Evolutionary conservation across 352 stramenopile species (phyloP), one percentile per base, ranked within the genome.

Genomic region (Pilasporangium apinafurcum): DNA sequence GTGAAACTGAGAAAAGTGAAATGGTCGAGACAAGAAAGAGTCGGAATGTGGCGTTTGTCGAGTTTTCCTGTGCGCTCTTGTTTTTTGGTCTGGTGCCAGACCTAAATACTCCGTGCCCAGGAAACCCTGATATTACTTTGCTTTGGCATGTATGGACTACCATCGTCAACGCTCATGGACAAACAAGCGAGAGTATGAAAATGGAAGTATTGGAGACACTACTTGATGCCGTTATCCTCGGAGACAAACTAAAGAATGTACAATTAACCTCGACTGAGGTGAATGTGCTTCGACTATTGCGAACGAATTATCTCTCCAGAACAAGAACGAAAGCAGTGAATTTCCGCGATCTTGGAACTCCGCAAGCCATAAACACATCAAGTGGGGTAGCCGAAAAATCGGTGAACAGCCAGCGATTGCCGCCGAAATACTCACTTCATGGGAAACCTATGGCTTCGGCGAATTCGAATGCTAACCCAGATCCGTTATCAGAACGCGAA

Each of bases 21-120:
- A 22, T 16, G 20, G 32, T 44, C 8, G 38, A 21, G 16, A 39
- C 26, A 5, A 22, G 30, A 46, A 47, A 14, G 5, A 16, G 17
- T 17, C 9, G 25, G 14, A 9, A 25, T 27, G 3, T 73, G 32
- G 57, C 51, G 17, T 73, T 69, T 38, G 48, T 84, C 13, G 65
- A 79, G 47, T 84, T 84, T 41, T 79, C 71, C 6, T 84, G 71
- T 26, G 65, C 58, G 1, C 29, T 84, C 2, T 43, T 84, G 8
- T 77, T 79, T 31, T 84, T 84, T 22, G 71, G 71, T 14, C 62
- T 84, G 26, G 65, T 79, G 17, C 46, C 60, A 1, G 55, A 65
- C 24, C 43, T 65, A 13, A 61, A 67, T n/a, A 68, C 65, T 2
- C 50, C 46, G 3, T 81, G 57, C 50, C 41, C 64, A 45, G 41